Percentiles rank a stretch among this genome's conserved stretches.
These are phyloP conservation scores for Juncus effusus DNA, from an alignment of 176 grass and related monocot genomes.

Conservation along the genomic window DNA sequence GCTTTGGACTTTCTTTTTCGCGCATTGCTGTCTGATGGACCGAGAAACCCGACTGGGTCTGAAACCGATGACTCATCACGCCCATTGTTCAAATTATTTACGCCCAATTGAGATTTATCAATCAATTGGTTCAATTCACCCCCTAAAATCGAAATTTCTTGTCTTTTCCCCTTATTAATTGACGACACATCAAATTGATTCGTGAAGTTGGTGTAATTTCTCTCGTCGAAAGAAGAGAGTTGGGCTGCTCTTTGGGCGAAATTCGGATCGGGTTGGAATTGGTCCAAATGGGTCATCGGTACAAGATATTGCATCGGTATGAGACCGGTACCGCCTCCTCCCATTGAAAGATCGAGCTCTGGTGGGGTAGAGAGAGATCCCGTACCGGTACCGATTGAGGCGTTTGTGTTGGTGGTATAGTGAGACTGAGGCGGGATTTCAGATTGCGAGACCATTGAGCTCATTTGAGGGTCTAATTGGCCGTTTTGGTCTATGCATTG, in stretches of 20 bases:
- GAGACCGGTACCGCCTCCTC: constrained; percentile 29
- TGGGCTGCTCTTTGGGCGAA: constrained; percentile 65
- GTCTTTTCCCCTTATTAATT: constrained; percentile 19
- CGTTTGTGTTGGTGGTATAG: constrained; percentile 30
- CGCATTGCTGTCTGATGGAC: constrained; percentile 51
- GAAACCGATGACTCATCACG: constrained; percentile 81
- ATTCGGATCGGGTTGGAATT: constrained; percentile 58
- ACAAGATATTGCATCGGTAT: constrained; percentile 48
- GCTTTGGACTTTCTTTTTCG: constrained; percentile 87
- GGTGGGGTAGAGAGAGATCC: constrained; percentile 52
- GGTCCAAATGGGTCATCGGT: constrained; percentile 52
- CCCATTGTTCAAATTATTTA: constrained; percentile 36
- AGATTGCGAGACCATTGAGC: constrained; percentile 56
- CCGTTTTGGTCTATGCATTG: constrained; percentile 57
- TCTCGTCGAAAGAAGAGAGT: constrained; percentile 62
- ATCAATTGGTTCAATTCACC: constrained; percentile 12
- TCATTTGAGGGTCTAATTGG: constrained; percentile 43
- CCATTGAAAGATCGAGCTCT: constrained; percentile 70
- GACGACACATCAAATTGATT: constrained; percentile 47
- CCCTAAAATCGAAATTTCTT: background rate
- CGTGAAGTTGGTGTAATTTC: constrained; percentile 13
- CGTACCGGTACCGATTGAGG: constrained; percentile 2
- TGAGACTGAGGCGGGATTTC: constrained; percentile 63
- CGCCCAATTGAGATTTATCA: constrained; percentile 20
- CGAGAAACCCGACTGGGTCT: constrained; percentile 52